Percentiles rank a stretch among this genome's conserved stretches.
phyloP scores from a whole-genome alignment of 441 rosid species.

The Adansonia rubrostipa region DNA sequence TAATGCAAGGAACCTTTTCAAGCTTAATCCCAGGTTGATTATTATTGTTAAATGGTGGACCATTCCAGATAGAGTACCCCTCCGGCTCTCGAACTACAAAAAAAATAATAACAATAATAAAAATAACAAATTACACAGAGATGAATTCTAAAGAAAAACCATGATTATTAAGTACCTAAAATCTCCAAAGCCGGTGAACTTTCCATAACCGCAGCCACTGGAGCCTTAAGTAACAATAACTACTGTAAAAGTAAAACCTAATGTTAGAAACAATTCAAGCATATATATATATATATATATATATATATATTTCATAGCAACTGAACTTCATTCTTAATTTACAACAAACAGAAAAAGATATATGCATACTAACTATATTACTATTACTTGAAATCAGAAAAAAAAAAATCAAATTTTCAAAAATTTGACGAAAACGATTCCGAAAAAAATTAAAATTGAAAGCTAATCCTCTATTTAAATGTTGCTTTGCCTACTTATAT shows the following conservation, averaged over 20 bases:
- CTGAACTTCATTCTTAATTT: conserved; percentile 4
- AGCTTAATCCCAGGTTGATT: conserved; percentile 63
- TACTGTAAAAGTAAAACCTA: conserved; percentile 2
- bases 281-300: neutral
- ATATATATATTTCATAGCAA: neutral
- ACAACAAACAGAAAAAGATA: neutral
- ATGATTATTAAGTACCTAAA: conserved; percentile 50
- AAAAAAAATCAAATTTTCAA: conserved; percentile 11
- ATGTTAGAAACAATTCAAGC: conserved; percentile 9
- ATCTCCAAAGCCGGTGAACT: conserved; percentile 63
- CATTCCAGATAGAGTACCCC: conserved; percentile 75
- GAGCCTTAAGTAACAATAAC: neutral
- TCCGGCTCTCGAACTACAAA: conserved; percentile 73
- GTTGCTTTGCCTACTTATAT: neutral
- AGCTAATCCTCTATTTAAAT: neutral
- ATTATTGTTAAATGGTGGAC: conserved; percentile 72
- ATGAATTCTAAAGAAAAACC: conserved; percentile 11
- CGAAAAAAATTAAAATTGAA: neutral
- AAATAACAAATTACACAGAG: conserved; percentile 4
- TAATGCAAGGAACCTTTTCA: conserved; percentile 64
- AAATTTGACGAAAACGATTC: neutral
- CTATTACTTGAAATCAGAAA: neutral
- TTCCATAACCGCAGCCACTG: conserved; percentile 37
- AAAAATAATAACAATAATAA: conserved; percentile 3
- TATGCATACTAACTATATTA: neutral